Evolutionary conservation across 202 grass and related monocot genomes (phyloP), one percentile per base, ranked within the genome.

Genomic region (Panicum hallii): DNA sequence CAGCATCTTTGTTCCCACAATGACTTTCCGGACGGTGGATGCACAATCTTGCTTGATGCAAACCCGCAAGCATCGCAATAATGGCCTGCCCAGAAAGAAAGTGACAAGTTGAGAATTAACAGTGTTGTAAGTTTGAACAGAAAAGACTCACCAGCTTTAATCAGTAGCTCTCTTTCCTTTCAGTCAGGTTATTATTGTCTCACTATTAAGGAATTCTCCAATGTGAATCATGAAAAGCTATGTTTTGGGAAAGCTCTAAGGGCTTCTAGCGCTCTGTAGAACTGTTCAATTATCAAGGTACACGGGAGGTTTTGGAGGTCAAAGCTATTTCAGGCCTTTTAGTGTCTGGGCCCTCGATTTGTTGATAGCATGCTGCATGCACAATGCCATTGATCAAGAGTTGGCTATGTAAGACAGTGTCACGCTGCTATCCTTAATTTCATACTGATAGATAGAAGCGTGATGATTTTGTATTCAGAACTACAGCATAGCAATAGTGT

Each of bases 11-110:
- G 20, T 22, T 57, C 23, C 67, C 67, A 1, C 1, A 36, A 61
- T 82, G 54, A 0, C 30, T 61, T 61, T 5, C 67, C 79, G 44
- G 41, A 60, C 11, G 79, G 67, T 16, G 67, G 79, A 61, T 82
- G 79, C 66, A 71, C 67, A 58, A 82, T 82, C 52, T 82, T 82
- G 26, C 67, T 71, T 17, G 11, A 58, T 61, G 8, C 43, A 57
- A 2, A 41, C 42, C 71, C 79, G 20, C 67, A 82, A 16, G 30
- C 12, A 16, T 14, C 12, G 53, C 79, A 72, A n/a, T 26, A 82
- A n/a, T 26, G 67, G 30, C 79, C 67, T 82, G 14, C 34, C 15
- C 62, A 36, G 14, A 38, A 34, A 47, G 14, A 58, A 44, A 82
- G 45, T 53, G 15, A 45, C 1, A 71, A n/a, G n/a, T 71, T 80